Evolutionary conservation across 331 rosid genomes (phyloP).

Genomic region (Malus hybrid): DNA sequence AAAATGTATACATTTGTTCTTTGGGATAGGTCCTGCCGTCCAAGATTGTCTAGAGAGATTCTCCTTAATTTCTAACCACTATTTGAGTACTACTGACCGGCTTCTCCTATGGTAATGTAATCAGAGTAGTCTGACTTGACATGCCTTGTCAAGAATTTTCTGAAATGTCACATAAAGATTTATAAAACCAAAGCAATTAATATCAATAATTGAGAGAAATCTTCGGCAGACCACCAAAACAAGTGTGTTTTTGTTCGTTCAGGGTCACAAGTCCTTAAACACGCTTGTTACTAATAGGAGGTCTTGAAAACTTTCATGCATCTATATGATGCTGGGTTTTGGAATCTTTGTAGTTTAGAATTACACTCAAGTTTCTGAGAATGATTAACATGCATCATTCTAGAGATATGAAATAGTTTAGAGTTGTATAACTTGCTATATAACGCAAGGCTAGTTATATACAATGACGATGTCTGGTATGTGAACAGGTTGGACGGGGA

Average conservation of each 20-base stretch:
- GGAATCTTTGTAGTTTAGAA: neutral
- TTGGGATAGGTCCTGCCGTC: neutral
- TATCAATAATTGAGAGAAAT: neutral
- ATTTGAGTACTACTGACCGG: too few species aligned
- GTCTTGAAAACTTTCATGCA: too few species aligned
- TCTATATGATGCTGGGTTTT: neutral
- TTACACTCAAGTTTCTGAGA: neutral
- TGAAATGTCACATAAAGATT: neutral
- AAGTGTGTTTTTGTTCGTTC: neutral
- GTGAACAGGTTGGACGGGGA: slow-evolving; percentile 89
- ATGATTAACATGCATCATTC: neutral
- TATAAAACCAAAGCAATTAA: neutral
- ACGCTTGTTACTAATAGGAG: too few species aligned
- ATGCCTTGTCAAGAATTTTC: neutral
- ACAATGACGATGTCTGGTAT: neutral
- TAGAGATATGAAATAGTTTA: neutral
- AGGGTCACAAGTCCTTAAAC: neutral
- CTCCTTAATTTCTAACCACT: neutral
- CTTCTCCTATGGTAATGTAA: neutral
- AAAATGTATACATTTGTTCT: neutral
- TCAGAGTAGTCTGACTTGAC: neutral
- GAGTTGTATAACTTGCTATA: neutral
- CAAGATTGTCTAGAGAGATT: neutral
- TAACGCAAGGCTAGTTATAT: neutral
- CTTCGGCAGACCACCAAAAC: neutral